phyloP scores from a whole-genome alignment of 768 basidiomycete species.

The Grammothele lineata region DNA sequence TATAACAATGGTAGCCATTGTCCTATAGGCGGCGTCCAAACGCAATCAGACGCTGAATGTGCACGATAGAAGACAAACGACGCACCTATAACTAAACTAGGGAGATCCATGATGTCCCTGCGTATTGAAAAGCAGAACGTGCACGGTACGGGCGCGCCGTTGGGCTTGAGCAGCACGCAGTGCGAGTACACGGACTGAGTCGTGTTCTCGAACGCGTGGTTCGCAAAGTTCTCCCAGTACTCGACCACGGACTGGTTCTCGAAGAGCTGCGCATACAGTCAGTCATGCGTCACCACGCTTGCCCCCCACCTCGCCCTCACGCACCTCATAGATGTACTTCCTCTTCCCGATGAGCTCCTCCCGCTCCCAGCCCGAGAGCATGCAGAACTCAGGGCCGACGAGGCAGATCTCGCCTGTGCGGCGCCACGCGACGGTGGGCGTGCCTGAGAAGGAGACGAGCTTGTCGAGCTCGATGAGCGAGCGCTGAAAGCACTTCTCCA shows the following conservation, averaged over 20 bases:
- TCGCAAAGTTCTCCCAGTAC: slow-evolving; percentile 95
- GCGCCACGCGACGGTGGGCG: slow-evolving; percentile 96
- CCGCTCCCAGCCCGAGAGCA: slow-evolving; percentile 87
- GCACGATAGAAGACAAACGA: neutral
- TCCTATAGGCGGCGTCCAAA: slow-evolving; percentile 36
- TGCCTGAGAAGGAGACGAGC: slow-evolving; percentile 94
- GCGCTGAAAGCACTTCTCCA: slow-evolving; percentile 93
- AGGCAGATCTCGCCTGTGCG: slow-evolving; percentile 97
- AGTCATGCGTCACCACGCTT: neutral
- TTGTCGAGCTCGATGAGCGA: slow-evolving; percentile 94
- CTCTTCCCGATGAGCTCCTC: slow-evolving; percentile 66
- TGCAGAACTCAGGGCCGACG: slow-evolving; percentile 93
- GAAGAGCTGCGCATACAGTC: slow-evolving; percentile 56
- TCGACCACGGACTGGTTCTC: slow-evolving; percentile 94
- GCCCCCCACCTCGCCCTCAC: slow-evolving; percentile 1
- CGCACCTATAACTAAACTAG: slow-evolving; percentile 83
- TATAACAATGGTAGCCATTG: slow-evolving; percentile 86
- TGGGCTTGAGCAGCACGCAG: slow-evolving; percentile 83
- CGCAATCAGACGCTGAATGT: neutral
- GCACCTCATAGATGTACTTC: slow-evolving; percentile 67
- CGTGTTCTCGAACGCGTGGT: slow-evolving; percentile 96
- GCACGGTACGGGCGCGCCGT: slow-evolving; percentile 79
- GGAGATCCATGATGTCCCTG: slow-evolving; percentile 87
- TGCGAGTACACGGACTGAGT: slow-evolving; percentile 94
- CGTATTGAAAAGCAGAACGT: slow-evolving; percentile 97